A percentile compares a stretch with the other conserved stretches of the same genome.
Evolutionary conservation across 1,139 yeast genomes (phyloP).

Genomic region (Yamadazyma sp.): DNA sequence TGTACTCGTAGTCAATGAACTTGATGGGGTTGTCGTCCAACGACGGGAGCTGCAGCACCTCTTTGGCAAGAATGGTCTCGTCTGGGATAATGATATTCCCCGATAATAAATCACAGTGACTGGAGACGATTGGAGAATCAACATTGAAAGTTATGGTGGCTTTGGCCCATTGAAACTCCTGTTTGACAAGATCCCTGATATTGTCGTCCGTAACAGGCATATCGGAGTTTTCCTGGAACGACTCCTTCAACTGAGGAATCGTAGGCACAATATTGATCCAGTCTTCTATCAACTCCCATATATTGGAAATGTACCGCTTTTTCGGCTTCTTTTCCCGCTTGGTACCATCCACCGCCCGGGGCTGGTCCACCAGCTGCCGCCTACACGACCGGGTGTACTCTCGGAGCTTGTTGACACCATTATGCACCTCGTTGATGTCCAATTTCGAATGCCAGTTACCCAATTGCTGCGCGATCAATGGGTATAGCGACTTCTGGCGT

Average conservation of each 20-base stretch:
- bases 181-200: slow-evolving; percentile 37
- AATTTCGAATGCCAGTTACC: slow-evolving; percentile 70
- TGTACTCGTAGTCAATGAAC: slow-evolving; percentile 80
- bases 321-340: slow-evolving; percentile 20
- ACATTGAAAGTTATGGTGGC: slow-evolving; percentile 20
- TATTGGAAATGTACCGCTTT: slow-evolving; percentile 39
- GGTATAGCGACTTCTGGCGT: slow-evolving; percentile 46
- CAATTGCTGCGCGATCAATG: slow-evolving; percentile 62
- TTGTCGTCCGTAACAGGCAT: slow-evolving; percentile 24
- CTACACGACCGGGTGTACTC: slow-evolving; percentile 27
- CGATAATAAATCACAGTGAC: slow-evolving; percentile 71
- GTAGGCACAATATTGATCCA: slow-evolving; percentile 66
- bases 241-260: slow-evolving; percentile 39
- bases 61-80: slow-evolving; percentile 18
- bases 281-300: slow-evolving; percentile 60
- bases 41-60: slow-evolving; percentile 22
- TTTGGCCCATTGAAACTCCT: slow-evolving; percentile 60
- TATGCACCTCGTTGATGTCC: slow-evolving; percentile 46
- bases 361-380: slow-evolving; percentile 14
- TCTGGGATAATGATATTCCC: slow-evolving; percentile 71
- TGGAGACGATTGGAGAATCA: slow-evolving; percentile 57
- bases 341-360: slow-evolving; percentile 5
- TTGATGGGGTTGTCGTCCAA: slow-evolving; percentile 48
- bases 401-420: slow-evolving; percentile 48
- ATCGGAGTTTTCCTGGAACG: slow-evolving; percentile 38